Percentiles rank a stretch among this genome's conserved stretches.
phyloP scores from a whole-genome alignment of 2,329 filamentous ascomycete species.

The Fusarium beomiforme region DNA sequence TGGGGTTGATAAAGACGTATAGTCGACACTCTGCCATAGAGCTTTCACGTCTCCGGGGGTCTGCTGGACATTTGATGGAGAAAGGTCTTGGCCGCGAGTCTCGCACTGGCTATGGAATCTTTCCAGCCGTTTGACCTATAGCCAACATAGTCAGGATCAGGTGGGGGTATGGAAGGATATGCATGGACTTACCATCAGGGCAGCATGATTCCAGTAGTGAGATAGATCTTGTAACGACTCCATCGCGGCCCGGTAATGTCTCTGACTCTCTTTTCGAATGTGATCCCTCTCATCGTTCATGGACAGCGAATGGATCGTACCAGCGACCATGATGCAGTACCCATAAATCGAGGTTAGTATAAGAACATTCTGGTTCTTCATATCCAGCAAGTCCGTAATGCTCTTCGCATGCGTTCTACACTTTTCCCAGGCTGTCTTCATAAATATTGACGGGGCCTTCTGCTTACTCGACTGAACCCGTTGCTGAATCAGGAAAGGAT shows the following conservation, averaged over 20 bases:
- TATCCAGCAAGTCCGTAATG: neutral
- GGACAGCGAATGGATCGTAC: slow-evolving; percentile 12
- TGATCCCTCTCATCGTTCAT: slow-evolving; percentile 13
- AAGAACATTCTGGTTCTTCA: slow-evolving; percentile 11
- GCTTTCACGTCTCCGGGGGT: slow-evolving; percentile 9
- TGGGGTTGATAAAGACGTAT: slow-evolving; percentile 8
- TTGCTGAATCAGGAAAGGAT: slow-evolving; percentile 8
- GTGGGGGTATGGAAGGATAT: rapidly evolving
- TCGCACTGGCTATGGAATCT: slow-evolving; percentile 11
- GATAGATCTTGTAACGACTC: slow-evolving; percentile 2
- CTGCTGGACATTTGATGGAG: neutral
- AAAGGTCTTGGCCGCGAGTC: slow-evolving; percentile 2
- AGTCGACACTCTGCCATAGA: slow-evolving; percentile 18
- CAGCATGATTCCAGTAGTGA: slow-evolving; percentile 7
- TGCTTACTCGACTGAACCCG: slow-evolving; percentile 1
- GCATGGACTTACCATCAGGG: slow-evolving; percentile 1
- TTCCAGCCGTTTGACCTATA: slow-evolving; percentile 4
- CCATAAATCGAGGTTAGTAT: slow-evolving; percentile 14
- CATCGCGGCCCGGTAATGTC: neutral
- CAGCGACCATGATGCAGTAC: slow-evolving; percentile 18
- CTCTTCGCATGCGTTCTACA: slow-evolving; percentile 1
- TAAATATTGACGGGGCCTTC: slow-evolving; percentile 4
- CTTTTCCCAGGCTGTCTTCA: slow-evolving; percentile 15
- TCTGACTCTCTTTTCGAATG: neutral
- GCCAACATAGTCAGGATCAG: neutral